Conservation (phyloP, 352 stramenopile species). For the Phytophthora idaei region DNA sequence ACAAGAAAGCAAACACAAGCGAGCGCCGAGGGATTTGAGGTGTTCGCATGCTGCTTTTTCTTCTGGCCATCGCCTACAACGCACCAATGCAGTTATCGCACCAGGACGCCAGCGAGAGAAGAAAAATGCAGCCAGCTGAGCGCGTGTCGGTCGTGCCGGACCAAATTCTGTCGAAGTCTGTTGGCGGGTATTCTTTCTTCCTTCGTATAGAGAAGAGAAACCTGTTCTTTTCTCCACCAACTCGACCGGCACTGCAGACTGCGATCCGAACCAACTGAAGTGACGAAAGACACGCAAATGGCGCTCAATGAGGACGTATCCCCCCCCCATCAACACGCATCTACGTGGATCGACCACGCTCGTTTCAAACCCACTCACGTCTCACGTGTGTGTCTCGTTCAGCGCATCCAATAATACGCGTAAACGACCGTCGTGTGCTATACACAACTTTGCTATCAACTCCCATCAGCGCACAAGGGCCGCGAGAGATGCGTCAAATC, state of each 20-base stretch:
- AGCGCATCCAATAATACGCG: slow-evolving; percentile 23
- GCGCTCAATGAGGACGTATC: background rate
- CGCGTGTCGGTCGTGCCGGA: slow-evolving; percentile 20
- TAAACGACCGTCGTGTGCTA: slow-evolving; percentile 31
- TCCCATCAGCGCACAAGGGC: slow-evolving; percentile 35
- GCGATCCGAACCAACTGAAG: slow-evolving; percentile 31
- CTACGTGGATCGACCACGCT: slow-evolving; percentile 24
- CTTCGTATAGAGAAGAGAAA: slow-evolving; percentile 10
- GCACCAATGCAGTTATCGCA: slow-evolving; percentile 50
- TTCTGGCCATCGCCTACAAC: slow-evolving; percentile 47
- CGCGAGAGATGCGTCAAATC: slow-evolving; percentile 21
- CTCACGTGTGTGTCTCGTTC: slow-evolving; percentile 29
- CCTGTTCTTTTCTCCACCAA: slow-evolving; percentile 15
- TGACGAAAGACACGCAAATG: slow-evolving; percentile 19
- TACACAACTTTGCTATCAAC: slow-evolving; percentile 36
- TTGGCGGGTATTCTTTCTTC: slow-evolving; percentile 10
- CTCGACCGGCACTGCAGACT: slow-evolving; percentile 31
- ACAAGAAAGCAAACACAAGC: slow-evolving; percentile 50
- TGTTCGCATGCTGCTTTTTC: slow-evolving; percentile 54
- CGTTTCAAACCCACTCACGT: slow-evolving; percentile 33
- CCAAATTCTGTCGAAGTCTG: slow-evolving; percentile 14
- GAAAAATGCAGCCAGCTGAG: slow-evolving; percentile 32
- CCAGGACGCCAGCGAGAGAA: slow-evolving; percentile 33
- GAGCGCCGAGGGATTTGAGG: slow-evolving; percentile 50
- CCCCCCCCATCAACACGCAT: slow-evolving; percentile 16